These are phyloP conservation scores for Mortierella sp. DNA, from an alignment of 371 early-diverging fungal species.

Conservation along the genomic window DNA sequence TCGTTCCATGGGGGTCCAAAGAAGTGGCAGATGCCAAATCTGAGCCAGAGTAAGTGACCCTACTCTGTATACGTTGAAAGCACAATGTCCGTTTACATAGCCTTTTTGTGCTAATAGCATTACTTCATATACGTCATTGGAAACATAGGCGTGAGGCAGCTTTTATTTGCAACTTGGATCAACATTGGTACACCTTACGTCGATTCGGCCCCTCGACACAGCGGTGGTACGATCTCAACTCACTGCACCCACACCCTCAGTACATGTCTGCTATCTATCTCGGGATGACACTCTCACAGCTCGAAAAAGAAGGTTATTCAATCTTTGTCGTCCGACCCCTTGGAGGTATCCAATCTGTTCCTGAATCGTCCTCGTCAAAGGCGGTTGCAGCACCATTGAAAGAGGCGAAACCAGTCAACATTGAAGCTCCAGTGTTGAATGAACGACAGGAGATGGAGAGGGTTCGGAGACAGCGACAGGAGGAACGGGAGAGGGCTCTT, in stretches of 20 bases:
- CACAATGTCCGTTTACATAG: not conserved
- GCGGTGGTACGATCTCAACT: constrained; percentile 83
- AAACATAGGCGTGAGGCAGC: constrained; percentile 35
- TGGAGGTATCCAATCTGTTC: not conserved
- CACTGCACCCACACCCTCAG: constrained; percentile 62
- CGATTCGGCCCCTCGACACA: constrained; percentile 70
- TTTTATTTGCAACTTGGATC: constrained; percentile 49
- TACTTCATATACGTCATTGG: not conserved
- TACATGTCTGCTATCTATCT: constrained; percentile 78
- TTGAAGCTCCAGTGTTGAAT: constrained; percentile 19
- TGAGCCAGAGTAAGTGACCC: constrained; percentile 66
- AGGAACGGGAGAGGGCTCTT: constrained; percentile 33
- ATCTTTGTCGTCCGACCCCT: constrained; percentile 59
- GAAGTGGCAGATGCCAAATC: constrained; percentile 61
- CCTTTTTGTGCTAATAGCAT: not conserved
- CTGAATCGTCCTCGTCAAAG: not conserved
- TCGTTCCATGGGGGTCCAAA: constrained; percentile 69
- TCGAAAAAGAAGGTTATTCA: constrained; percentile 73
- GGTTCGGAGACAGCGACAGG: constrained; percentile 39
- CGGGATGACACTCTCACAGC: constrained; percentile 72
- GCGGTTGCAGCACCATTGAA: not conserved
- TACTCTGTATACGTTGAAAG: not conserved
- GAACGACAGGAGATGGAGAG: constrained; percentile 56
- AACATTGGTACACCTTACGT: constrained; percentile 78
- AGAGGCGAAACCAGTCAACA: not conserved